These are phyloP conservation scores for Cochlearia excelsa DNA, from an alignment of 345 rosid species.

Conservation along the genomic window DNA sequence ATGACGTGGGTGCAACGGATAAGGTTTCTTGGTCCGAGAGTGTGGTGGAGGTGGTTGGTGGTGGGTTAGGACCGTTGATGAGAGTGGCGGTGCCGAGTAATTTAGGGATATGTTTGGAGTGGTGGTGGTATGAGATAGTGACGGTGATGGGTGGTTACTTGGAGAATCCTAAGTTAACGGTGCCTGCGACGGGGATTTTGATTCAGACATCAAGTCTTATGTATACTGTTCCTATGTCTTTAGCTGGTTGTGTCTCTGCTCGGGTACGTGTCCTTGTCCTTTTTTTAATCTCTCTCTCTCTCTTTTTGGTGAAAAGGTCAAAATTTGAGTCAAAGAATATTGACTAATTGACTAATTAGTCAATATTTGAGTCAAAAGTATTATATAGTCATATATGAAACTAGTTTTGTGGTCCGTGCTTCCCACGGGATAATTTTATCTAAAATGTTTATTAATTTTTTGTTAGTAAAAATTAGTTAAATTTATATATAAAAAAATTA, in stretches of 20 bases:
- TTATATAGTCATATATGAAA: too few relatives aligned
- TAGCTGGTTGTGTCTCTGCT: conserved; percentile 96
- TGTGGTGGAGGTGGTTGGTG: conserved; percentile 40
- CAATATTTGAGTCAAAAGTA: conserved; percentile 8
- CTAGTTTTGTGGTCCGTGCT: too few relatives aligned
- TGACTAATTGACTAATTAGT: background rate
- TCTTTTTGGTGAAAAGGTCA: background rate
- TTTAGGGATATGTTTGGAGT: conserved; percentile 90
- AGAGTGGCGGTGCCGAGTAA: conserved; percentile 91
- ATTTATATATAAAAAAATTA: too few relatives aligned
- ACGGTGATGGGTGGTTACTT: conserved; percentile 68
- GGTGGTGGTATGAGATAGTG: conserved; percentile 99
- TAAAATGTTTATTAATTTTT: too few relatives aligned
- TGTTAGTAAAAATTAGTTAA: too few relatives aligned
- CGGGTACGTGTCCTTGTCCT: conserved; percentile 51
- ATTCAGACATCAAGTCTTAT: conserved; percentile 96
- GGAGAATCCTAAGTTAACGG: conserved; percentile 54
- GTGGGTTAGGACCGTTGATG: conserved; percentile 72
- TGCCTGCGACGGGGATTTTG: conserved; percentile 90
- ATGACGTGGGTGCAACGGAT: conserved; percentile 20
- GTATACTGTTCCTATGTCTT: conserved; percentile 96
- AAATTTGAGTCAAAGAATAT: background rate
- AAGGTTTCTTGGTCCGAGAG: conserved; percentile 30
- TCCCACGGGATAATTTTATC: too few relatives aligned
- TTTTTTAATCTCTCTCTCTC: background rate